Evolutionary conservation across 1,139 yeast genomes (phyloP).

Genomic region (Casaregolazyma lundiana): DNA sequence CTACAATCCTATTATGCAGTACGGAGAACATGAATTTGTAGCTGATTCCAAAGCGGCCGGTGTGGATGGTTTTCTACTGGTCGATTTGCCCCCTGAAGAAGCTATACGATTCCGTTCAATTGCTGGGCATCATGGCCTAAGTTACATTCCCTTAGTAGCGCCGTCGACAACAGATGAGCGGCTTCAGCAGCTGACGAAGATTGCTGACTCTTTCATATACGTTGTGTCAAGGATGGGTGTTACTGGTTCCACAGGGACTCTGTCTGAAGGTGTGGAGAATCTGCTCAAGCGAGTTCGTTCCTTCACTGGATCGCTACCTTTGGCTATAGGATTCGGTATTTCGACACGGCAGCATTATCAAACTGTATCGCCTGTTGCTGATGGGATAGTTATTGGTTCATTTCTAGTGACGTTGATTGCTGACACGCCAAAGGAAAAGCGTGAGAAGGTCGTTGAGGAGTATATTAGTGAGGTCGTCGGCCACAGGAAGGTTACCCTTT

Average conservation of each 20-base stretch:
- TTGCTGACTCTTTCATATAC: slow-evolving; percentile 92
- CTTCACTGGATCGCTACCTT: slow-evolving; percentile 67
- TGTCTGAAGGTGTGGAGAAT: slow-evolving; percentile 60
- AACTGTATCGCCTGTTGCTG: slow-evolving; percentile 72
- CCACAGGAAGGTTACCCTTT: slow-evolving; percentile 41
- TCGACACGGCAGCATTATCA: slow-evolving; percentile 87
- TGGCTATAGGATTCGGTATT: slow-evolving; percentile 97
- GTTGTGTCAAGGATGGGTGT: slow-evolving; percentile 91
- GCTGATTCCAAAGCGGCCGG: slow-evolving; percentile 79
- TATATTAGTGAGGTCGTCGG: slow-evolving; percentile 70
- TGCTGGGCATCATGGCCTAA: slow-evolving; percentile 64
- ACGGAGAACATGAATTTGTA: slow-evolving; percentile 82
- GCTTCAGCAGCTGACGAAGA: slow-evolving; percentile 65
- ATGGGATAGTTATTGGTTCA: slow-evolving; percentile 93
- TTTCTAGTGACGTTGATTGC: slow-evolving; percentile 69
- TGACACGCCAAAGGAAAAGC: slow-evolving; percentile 54
- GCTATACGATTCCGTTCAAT: slow-evolving; percentile 78
- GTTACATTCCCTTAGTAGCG: slow-evolving; percentile 90
- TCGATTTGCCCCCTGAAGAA: slow-evolving; percentile 97
- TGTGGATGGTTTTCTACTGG: slow-evolving; percentile 90
- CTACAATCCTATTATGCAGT: slow-evolving; percentile 87
- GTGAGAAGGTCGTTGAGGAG: slow-evolving; percentile 56
- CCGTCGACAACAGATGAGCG: slow-evolving; percentile 94
- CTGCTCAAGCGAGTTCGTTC: slow-evolving; percentile 72
- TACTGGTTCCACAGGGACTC: slow-evolving; percentile 76